phyloP scores from a whole-genome alignment of 148 eudicot species.

The Vaccinium myrtillus region DNA sequence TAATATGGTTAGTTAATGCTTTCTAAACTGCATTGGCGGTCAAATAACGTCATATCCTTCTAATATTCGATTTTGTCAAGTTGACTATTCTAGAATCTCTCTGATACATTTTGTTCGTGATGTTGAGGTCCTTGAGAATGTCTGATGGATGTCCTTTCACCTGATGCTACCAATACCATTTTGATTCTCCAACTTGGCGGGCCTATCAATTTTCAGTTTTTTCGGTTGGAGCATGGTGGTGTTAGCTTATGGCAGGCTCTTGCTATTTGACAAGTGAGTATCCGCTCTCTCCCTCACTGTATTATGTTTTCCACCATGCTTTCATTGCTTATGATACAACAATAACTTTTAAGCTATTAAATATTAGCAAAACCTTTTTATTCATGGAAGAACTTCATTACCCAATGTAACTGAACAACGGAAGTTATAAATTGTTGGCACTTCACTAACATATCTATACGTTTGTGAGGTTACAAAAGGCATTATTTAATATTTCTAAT shows the following conservation, averaged over 20 bases:
- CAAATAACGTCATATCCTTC: neutral
- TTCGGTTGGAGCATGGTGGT: constrained; percentile 45
- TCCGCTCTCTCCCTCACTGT: neutral
- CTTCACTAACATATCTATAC: too few relatives aligned
- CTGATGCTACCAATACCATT: constrained; percentile 33
- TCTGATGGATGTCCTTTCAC: constrained; percentile 34
- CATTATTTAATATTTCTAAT: too few relatives aligned
- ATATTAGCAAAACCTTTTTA: too few relatives aligned
- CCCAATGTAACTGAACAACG: too few relatives aligned
- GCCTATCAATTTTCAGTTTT: constrained; percentile 31
- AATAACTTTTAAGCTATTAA: neutral
- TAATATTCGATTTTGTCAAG: neutral
- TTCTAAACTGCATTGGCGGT: neutral
- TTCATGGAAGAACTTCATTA: too few relatives aligned
- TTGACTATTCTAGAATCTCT: neutral
- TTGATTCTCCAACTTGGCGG: constrained; percentile 37
- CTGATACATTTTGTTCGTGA: constrained; percentile 5
- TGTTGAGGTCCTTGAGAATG: constrained; percentile 36
- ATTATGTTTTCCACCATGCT: neutral
- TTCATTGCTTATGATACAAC: neutral
- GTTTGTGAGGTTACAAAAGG: too few relatives aligned
- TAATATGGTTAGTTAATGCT: constrained; percentile 31
- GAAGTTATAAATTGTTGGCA: too few relatives aligned
- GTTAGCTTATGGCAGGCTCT: constrained; percentile 42
- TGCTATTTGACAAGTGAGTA: constrained; percentile 46